These are phyloP conservation scores for Lippia alba DNA, from an alignment of 305 asterid species.

Conservation along the genomic window DNA sequence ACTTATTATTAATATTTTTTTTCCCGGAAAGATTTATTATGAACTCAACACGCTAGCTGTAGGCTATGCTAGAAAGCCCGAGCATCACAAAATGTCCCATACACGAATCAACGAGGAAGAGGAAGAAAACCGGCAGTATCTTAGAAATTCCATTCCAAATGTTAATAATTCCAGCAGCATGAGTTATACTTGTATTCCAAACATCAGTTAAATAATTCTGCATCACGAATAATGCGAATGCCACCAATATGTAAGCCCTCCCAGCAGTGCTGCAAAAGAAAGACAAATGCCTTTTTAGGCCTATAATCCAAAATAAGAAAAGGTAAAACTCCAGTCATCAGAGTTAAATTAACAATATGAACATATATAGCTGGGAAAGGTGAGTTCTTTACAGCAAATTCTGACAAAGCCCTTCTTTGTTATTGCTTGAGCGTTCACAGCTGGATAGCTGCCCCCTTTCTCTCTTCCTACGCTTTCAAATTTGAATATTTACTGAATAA, in stretches of 20 bases:
- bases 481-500: conserved; percentile 5
- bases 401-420: conserved; percentile 43
- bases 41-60: conserved; percentile 36
- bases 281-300: no score
- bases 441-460: background rate
- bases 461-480: background rate
- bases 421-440: background rate
- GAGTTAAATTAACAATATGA: background rate
- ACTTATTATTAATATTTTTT: no score
- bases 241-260: conserved; percentile 45
- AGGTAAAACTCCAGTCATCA: background rate
- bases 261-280: conserved; percentile 7
- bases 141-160: conserved; percentile 36
- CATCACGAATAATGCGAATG: conserved; percentile 34
- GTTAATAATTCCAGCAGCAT: conserved; percentile 46
- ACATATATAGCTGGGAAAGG: background rate
- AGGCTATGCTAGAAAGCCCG: conserved; percentile 39
- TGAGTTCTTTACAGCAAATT: conserved; percentile 13
- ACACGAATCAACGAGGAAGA: conserved; percentile 33
- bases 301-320: conserved; percentile 14
- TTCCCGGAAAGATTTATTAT: no score
- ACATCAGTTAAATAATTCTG: conserved; percentile 44
- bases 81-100: conserved; percentile 38
- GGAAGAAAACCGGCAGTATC: conserved; percentile 33
- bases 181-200: conserved; percentile 43